These are phyloP conservation scores for Anthostomella pinea DNA, from an alignment of 2,329 filamentous ascomycete genomes.

Conservation along the genomic window DNA sequence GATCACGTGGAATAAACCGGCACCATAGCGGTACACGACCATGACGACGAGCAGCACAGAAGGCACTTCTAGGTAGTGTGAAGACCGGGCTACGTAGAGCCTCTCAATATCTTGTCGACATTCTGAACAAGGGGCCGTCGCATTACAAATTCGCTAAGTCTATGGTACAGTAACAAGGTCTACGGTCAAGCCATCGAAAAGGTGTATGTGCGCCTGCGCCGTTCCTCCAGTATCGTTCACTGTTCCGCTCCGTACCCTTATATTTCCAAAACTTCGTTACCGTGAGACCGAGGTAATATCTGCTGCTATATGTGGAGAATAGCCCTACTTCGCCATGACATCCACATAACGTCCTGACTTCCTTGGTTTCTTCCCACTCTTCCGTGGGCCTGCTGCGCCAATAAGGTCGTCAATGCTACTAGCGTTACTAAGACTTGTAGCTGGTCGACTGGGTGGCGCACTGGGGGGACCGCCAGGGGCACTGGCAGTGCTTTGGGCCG, in stretches of 20 bases:
- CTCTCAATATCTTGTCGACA: not conserved
- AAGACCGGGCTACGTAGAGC: not conserved
- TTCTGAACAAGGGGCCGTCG: constrained; percentile 1
- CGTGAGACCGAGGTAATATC: not conserved
- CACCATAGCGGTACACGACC: no score
- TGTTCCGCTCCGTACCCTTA: no score
- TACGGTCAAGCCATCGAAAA: no score
- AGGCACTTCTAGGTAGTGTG: not conserved
- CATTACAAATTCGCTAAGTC: constrained; percentile 26
- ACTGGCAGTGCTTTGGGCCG: constrained; percentile 42
- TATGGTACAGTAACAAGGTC: constrained; percentile 16
- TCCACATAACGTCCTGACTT: constrained; percentile 90
- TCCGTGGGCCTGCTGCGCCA: constrained; percentile 69
- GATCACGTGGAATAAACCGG: no score
- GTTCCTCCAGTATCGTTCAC: no score
- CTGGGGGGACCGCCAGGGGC: constrained; percentile 35
- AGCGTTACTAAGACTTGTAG: constrained; percentile 84
- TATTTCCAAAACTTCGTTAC: not conserved
- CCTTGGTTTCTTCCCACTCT: constrained; percentile 66
- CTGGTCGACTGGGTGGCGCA: constrained; percentile 65
- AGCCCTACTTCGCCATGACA: constrained; percentile 74
- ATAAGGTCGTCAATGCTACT: constrained; percentile 93
- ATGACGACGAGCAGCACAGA: no score
- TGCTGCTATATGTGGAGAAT: not conserved
- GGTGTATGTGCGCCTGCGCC: constrained; percentile 2